Conservation (phyloP, 768 basidiomycete species). For the Nevesoporus exiguus region DNA sequence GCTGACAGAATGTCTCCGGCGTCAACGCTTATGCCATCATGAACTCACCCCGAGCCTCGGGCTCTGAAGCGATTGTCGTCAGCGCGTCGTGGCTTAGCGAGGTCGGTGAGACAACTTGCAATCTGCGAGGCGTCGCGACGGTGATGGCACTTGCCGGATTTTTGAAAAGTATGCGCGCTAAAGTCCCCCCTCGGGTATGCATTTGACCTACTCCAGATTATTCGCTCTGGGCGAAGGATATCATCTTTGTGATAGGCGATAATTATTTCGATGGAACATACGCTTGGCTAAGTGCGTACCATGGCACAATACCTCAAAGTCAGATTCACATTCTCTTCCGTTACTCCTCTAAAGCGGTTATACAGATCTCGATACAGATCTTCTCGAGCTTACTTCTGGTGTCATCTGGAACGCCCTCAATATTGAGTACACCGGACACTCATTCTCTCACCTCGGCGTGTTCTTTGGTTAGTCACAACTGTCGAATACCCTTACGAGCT, state of each 20-base stretch:
- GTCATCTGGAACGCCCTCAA: slow-evolving; percentile 95
- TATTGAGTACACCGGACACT: slow-evolving; percentile 95
- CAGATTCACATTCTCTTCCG: slow-evolving; percentile 10
- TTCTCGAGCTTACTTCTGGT: slow-evolving; percentile 66
- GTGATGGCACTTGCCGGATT: slow-evolving; percentile 82
- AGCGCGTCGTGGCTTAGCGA: slow-evolving; percentile 87
- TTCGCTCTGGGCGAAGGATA: slow-evolving; percentile 93
- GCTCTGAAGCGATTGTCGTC: slow-evolving; percentile 87
- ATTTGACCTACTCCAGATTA: slow-evolving; percentile 48
- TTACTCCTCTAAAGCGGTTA: not conserved
- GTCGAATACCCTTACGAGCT: slow-evolving; percentile 1
- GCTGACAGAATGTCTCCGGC: slow-evolving; percentile 51
- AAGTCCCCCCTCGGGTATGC: not conserved
- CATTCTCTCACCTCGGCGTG: slow-evolving; percentile 92
- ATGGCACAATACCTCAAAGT: slow-evolving; percentile 68
- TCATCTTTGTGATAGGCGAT: slow-evolving; percentile 87
- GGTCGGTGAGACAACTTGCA: slow-evolving; percentile 54
- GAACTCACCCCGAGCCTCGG: slow-evolving; percentile 85
- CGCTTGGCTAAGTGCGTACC: slow-evolving; percentile 86
- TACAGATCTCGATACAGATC: slow-evolving; percentile 63
- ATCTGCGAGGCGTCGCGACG: slow-evolving; percentile 84
- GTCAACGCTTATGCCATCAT: slow-evolving; percentile 82
- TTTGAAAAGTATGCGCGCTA: slow-evolving; percentile 60
- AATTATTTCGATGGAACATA: slow-evolving; percentile 89
- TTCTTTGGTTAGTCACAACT: slow-evolving; percentile 70